A percentile compares a stretch with the other conserved stretches of the same genome.
Evolutionary conservation across 345 rosid genomes (phyloP).

Genomic region (Populus alba): DNA sequence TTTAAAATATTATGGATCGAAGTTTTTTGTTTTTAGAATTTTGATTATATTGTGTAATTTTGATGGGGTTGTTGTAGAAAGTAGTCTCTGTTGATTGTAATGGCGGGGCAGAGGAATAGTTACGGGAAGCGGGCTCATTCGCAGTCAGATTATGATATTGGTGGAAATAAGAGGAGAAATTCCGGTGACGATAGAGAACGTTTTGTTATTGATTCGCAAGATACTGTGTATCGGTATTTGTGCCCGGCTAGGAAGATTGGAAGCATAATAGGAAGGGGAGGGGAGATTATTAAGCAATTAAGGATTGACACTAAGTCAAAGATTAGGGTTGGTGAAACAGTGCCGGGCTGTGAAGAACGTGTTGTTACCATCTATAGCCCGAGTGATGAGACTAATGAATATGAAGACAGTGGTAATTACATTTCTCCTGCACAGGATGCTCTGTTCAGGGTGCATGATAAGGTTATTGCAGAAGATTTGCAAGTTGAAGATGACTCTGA

Average conservation of each 20-base stretch:
- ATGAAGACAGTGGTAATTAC: conserved; percentile 49
- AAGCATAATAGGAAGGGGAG: conserved; percentile 91
- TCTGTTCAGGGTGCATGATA: conserved; percentile 77
- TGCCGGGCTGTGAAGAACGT: conserved; percentile 81
- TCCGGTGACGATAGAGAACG: conserved; percentile 71
- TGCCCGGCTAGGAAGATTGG: conserved; percentile 88
- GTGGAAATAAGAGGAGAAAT: conserved; percentile 65
- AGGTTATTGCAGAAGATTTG: conserved; percentile 66
- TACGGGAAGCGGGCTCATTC: conserved; percentile 75
- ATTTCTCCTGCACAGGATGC: conserved; percentile 95
- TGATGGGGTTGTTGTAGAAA: not conserved
- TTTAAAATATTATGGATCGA: not conserved
- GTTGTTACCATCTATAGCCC: conserved; percentile 87
- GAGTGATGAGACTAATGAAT: conserved; percentile 74
- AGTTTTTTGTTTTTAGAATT: not conserved
- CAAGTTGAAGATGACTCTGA: conserved; percentile 61
- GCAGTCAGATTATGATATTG: conserved; percentile 65
- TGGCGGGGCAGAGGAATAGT: conserved; percentile 85
- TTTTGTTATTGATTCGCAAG: conserved; percentile 54
- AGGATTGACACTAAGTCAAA: conserved; percentile 80
- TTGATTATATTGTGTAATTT: not conserved
- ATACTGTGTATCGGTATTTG: conserved; percentile 78
- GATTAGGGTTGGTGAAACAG: conserved; percentile 77
- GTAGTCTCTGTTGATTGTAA: conserved; percentile 4
- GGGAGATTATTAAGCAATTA: conserved; percentile 89